These are phyloP conservation scores for Paxillus involutus DNA, from an alignment of 768 basidiomycete species.

Conservation along the genomic window DNA sequence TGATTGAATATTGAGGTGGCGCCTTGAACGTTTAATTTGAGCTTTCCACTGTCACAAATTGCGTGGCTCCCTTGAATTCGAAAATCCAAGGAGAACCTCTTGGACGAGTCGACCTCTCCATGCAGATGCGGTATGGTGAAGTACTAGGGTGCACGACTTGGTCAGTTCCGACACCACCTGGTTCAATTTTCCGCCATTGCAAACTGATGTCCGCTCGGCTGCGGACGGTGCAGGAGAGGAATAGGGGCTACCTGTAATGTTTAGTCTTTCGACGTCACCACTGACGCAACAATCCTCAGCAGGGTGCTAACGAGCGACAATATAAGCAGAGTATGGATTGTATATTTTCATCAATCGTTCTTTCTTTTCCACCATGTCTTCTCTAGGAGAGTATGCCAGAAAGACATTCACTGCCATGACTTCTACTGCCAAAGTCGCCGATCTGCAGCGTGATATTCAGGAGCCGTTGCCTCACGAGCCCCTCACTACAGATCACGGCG, in stretches of 20 bases:
- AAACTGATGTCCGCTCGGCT: too few species aligned
- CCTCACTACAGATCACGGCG: slow-evolving; percentile 65
- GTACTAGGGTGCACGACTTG: too few species aligned
- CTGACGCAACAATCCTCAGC: slow-evolving; percentile 22
- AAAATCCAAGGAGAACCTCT: too few species aligned
- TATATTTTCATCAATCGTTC: background rate
- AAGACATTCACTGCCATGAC: slow-evolving; percentile 6
- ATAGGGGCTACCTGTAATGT: background rate
- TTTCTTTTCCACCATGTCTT: slow-evolving; percentile 10
- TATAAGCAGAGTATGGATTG: background rate
- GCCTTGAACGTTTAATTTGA: too few species aligned
- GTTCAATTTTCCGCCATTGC: too few species aligned
- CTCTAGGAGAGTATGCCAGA: slow-evolving; percentile 14
- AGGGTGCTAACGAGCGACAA: background rate
- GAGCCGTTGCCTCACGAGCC: slow-evolving; percentile 7
- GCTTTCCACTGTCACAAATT: too few species aligned
- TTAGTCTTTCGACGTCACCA: slow-evolving; percentile 10
- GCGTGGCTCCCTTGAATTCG: too few species aligned
- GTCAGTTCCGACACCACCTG: too few species aligned
- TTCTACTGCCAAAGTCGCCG: slow-evolving; percentile 19
- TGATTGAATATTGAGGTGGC: too few species aligned
- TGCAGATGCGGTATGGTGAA: too few species aligned
- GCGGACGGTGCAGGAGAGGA: background rate
- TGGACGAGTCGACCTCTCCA: too few species aligned
- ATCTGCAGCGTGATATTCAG: slow-evolving; percentile 28